These are phyloP conservation scores for Fomitopsis palustris DNA, from an alignment of 1,284 basidiomycete species.

Conservation along the genomic window DNA sequence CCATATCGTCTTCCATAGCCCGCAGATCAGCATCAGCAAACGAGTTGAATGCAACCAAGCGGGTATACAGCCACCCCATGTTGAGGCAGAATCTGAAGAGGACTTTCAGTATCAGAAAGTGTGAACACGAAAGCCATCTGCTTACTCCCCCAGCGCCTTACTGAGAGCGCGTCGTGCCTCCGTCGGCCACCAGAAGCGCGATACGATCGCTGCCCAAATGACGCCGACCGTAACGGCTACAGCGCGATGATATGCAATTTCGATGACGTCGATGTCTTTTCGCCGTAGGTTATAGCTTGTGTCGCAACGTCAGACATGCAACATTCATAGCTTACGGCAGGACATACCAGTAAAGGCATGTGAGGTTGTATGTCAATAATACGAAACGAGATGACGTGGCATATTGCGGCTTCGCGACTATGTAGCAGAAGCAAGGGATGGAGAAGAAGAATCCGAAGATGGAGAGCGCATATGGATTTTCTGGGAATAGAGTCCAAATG, in stretches of 20 bases:
- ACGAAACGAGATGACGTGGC: constrained; percentile 83
- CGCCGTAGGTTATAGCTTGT: constrained; percentile 80
- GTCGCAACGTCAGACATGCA: neutral
- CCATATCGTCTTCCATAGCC: constrained; percentile 22
- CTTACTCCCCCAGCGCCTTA: constrained; percentile 82
- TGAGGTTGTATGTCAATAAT: constrained; percentile 89
- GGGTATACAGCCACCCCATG: constrained; percentile 82
- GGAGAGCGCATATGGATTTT: constrained; percentile 72
- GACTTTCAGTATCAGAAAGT: neutral
- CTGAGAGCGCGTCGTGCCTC: constrained; percentile 89
- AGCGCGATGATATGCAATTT: constrained; percentile 77
- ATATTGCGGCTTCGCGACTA: constrained; percentile 77
- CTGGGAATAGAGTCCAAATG: constrained; percentile 73
- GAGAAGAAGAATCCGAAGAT: constrained; percentile 89
- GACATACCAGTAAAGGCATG: constrained; percentile 80
- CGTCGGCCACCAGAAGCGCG: constrained; percentile 91
- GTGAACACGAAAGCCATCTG: constrained; percentile 10
- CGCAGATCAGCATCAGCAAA: constrained; percentile 31
- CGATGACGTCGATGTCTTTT: constrained; percentile 62
- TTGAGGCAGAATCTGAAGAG: constrained; percentile 70
- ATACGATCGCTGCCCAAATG: constrained; percentile 85
- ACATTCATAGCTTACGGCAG: neutral
- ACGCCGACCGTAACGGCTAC: constrained; percentile 86
- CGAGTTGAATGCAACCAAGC: constrained; percentile 75
- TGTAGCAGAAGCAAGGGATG: constrained; percentile 91